Evolutionary conservation across 805 yeast species (phyloP), one percentile per base, ranked within the genome.

Genomic region (Ogataea glucozyma): DNA sequence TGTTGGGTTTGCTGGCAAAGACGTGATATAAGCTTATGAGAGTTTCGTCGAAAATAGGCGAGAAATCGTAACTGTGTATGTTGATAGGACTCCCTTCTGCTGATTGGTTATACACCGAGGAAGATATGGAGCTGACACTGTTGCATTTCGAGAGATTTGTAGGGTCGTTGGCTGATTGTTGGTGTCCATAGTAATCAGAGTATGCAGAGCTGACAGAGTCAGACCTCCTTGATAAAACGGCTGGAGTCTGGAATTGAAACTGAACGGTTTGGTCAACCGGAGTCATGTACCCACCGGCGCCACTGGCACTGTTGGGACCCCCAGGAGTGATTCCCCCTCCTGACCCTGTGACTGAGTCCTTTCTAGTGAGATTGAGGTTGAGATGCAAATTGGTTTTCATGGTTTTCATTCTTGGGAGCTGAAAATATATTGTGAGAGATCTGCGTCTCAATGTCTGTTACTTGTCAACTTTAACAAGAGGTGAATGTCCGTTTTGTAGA

Each of bases 1-100:
- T 67, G 24, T 78, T 75, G 6, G 89, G 88, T 52, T 74, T 78
- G 36, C 69, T 69, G 12, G 76, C 71, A 43, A 75, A 67, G 7
- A 64, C 54, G 39, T 75, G 75, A 53, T 80, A 81, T 4, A 70
- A 66, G 29, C 67, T 69, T 52, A 71, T 53, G 18, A 82, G 59
- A 11, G 75, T 53, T 17, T 62, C 65, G 50, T 79, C 78, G 48
- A 78, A 78, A 5, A 48, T 55, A 4, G 57, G 58, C 1, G 74
- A 62, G 38, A 63, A 65, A 13, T 58, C 58, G 33, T 58, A 62
- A 31, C 47, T 54, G 2, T 47, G 54, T 21, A 57, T 10, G 30
- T 45, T 55, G 31, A 57, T 43, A 2, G 63, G 54, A 20, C 48
- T 44, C 11, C 32, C 24, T n/a, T 52, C 53, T 3, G 34, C 34